phyloP scores from a whole-genome alignment of 208 protist species.

The Acanthamoeba healyi region DNA sequence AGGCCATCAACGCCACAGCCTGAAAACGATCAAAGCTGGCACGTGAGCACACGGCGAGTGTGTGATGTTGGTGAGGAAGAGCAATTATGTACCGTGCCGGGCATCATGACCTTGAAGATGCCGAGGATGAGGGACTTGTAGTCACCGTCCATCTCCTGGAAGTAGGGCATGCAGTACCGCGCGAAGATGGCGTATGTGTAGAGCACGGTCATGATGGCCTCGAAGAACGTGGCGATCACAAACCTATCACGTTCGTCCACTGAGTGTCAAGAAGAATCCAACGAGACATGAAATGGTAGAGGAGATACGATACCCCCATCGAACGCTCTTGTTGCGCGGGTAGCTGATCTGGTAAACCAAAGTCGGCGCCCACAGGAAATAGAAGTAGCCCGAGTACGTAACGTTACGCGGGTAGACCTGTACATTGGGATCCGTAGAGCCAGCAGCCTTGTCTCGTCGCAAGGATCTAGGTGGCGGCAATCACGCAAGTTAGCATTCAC shows the following conservation, averaged over 20 bases:
- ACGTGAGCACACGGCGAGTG: background rate
- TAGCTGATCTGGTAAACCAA: constrained; percentile 72
- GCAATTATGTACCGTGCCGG: constrained; percentile 15
- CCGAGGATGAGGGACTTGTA: constrained; percentile 54
- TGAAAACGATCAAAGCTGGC: background rate
- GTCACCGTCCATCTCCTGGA: constrained; percentile 57
- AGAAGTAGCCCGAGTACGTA: constrained; percentile 54
- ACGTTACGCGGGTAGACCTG: constrained; percentile 59
- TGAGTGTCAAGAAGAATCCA: too few relatives aligned
- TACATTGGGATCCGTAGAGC: constrained; percentile 31
- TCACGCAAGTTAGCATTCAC: background rate
- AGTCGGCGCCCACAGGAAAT: constrained; percentile 59
- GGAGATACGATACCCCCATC: constrained; percentile 29
- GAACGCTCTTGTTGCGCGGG: constrained; percentile 55
- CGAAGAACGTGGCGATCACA: constrained; percentile 61
- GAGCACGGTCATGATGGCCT: constrained; percentile 63
- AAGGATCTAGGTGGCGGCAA: constrained; percentile 15
- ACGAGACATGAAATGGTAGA: background rate
- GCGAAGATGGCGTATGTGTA: constrained; percentile 70
- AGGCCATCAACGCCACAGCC: constrained; percentile 64
- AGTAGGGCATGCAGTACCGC: constrained; percentile 71
- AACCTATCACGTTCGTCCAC: background rate
- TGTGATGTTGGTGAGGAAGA: too few relatives aligned
- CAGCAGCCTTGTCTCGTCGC: background rate
- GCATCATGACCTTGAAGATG: constrained; percentile 74